Percentiles rank a stretch among this genome's conserved stretches.
Conservation (phyloP, 352 stramenopile genomes). For the Phytopythium oedochilum region DNA sequence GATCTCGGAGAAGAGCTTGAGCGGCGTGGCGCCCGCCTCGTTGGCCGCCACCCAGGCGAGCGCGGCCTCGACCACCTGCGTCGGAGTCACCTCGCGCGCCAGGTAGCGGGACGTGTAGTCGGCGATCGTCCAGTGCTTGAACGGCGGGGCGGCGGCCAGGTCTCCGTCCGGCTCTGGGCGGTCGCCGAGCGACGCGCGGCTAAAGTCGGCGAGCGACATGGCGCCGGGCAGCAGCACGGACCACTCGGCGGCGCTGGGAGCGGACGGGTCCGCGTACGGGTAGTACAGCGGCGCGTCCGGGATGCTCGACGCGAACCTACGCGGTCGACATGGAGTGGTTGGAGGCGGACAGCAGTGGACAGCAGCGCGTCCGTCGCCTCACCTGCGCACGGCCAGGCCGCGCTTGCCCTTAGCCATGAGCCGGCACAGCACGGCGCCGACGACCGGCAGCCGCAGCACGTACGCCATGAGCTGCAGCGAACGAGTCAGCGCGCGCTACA, state of each 20-base stretch:
- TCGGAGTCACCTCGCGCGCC: constrained; percentile 32
- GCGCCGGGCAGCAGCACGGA: neutral
- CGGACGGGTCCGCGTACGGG: constrained; percentile 52
- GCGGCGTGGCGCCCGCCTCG: constrained; percentile 34
- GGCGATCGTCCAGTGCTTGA: constrained; percentile 63
- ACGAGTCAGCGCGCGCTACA: neutral
- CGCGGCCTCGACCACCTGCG: constrained; percentile 66
- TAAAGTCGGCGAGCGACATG: constrained; percentile 29
- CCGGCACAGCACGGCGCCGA: constrained; percentile 41
- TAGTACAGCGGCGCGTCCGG: constrained; percentile 79
- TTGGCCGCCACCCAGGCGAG: constrained; percentile 50
- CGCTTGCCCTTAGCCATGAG: constrained; percentile 55
- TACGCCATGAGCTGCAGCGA: constrained; percentile 28
- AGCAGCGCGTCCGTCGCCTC: neutral
- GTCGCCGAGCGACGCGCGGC: constrained; percentile 10
- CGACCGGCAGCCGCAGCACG: constrained; percentile 36
- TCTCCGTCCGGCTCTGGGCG: neutral
- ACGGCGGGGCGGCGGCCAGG: constrained; percentile 10
- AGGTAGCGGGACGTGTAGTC: constrained; percentile 64
- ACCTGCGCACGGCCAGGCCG: constrained; percentile 51
- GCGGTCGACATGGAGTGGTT: neutral
- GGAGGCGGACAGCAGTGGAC: too few relatives aligned
- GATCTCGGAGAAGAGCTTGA: constrained; percentile 79
- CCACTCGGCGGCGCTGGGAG: constrained; percentile 10
- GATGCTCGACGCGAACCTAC: constrained; percentile 51